Conservation (phyloP, 768 basidiomycete species). For the Pleurotus djamor region DNA sequence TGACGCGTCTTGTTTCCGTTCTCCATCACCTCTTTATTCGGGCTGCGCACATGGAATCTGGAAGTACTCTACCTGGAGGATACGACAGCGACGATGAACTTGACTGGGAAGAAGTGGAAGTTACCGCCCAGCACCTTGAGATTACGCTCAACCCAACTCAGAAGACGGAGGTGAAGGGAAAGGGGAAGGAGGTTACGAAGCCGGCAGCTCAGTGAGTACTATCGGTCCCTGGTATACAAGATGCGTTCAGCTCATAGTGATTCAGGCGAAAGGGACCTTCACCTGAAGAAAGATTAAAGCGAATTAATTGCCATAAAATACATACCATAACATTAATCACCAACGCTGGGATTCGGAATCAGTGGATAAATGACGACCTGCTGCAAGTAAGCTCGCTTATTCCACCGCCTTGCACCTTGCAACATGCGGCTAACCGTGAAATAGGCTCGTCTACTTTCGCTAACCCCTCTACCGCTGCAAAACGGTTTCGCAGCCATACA, state of each 20-base stretch:
- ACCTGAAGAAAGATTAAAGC: slow-evolving; percentile 66
- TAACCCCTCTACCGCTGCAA: slow-evolving; percentile 80
- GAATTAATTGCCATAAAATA: slow-evolving; percentile 85
- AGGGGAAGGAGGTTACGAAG: slow-evolving; percentile 18
- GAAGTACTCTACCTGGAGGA: slow-evolving; percentile 14
- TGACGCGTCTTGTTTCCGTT: neutral
- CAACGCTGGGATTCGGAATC: slow-evolving; percentile 74
- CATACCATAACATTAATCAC: slow-evolving; percentile 83
- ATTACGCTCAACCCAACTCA: slow-evolving; percentile 61
- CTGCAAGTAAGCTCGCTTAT: slow-evolving; percentile 64
- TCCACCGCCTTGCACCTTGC: neutral
- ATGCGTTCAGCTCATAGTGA: slow-evolving; percentile 3
- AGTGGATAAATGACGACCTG: slow-evolving; percentile 79
- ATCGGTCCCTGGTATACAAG: slow-evolving; percentile 8
- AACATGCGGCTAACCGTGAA: neutral
- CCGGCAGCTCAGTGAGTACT: slow-evolving; percentile 38
- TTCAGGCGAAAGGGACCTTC: slow-evolving; percentile 47
- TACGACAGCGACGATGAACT: slow-evolving; percentile 61
- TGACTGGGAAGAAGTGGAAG: slow-evolving; percentile 80
- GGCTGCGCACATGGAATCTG: neutral
- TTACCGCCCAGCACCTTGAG: slow-evolving; percentile 60
- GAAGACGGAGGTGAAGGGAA: slow-evolving; percentile 16
- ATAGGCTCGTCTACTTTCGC: slow-evolving; percentile 88
- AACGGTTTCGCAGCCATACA: slow-evolving; percentile 80
- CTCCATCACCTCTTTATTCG: neutral